These are phyloP conservation scores for Peronosclerospora sorghi DNA, from an alignment of 352 stramenopile genomes.

Conservation along the genomic window DNA sequence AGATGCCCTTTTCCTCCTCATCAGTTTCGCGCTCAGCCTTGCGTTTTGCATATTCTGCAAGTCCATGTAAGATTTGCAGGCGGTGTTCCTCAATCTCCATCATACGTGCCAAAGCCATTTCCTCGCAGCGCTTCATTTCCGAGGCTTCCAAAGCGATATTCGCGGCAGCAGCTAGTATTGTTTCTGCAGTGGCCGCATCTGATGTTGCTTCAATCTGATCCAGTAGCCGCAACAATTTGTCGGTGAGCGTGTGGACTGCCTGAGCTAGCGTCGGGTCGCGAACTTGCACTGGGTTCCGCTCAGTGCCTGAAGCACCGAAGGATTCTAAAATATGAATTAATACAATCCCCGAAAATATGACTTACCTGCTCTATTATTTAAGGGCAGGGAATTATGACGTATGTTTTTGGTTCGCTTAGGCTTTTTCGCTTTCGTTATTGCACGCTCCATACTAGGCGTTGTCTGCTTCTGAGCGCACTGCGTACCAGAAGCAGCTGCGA, in stretches of 20 bases:
- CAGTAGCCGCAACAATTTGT: conserved; percentile 34
- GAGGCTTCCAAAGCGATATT: conserved; percentile 34
- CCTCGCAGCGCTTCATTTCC: conserved; percentile 35
- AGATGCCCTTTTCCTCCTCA: conserved; percentile 2
- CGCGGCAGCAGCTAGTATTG: conserved; percentile 20
- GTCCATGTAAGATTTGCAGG: conserved; percentile 45
- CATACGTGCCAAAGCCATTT: conserved; percentile 34
- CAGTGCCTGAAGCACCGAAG: conserved; percentile 1
- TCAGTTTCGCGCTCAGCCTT: conserved; percentile 25
- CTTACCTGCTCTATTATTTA: not conserved
- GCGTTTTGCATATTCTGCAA: conserved; percentile 46
- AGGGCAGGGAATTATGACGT: conserved; percentile 2
- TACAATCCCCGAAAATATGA: not conserved
- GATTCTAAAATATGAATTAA: not conserved
- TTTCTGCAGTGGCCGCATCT: conserved; percentile 8
- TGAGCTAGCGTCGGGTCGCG: conserved; percentile 49
- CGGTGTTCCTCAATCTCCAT: conserved; percentile 53
- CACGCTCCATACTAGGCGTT: not conserved
- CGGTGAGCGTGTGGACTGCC: conserved; percentile 45
- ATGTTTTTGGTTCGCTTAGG: conserved; percentile 4
- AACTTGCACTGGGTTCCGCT: conserved; percentile 23
- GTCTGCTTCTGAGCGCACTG: conserved; percentile 1
- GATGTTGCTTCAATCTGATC: conserved; percentile 16
- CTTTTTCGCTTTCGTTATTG: conserved; percentile 13
- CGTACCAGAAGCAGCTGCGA: conserved; percentile 7